These are phyloP conservation scores for Kodamaea derodonti DNA, from an alignment of 1,139 yeast genomes.

Conservation along the genomic window DNA sequence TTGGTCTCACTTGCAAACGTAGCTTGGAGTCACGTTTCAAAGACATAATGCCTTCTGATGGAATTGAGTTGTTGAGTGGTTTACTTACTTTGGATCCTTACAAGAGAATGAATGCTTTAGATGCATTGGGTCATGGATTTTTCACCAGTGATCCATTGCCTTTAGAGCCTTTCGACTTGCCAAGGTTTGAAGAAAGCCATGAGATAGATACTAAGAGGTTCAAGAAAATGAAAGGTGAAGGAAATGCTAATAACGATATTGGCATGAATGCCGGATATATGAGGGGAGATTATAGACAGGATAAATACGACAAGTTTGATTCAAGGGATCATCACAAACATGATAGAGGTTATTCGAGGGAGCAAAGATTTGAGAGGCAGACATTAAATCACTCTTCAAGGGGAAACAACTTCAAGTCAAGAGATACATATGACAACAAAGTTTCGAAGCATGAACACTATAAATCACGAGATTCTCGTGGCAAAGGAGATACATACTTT, in stretches of 20 bases:
- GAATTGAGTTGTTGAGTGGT: slow-evolving; percentile 46
- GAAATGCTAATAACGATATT: no score
- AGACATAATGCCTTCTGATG: slow-evolving; percentile 29
- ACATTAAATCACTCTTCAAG: no score
- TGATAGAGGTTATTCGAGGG: no score
- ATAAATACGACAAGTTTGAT: not conserved
- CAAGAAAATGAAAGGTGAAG: slow-evolving; percentile 29
- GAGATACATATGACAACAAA: no score
- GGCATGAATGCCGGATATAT: no score
- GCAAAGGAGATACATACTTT: no score
- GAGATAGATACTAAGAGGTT: slow-evolving; percentile 75
- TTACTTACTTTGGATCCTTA: slow-evolving; percentile 65
- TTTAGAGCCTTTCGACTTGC: slow-evolving; percentile 50
- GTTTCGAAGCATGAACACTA: no score
- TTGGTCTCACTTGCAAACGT: slow-evolving; percentile 49
- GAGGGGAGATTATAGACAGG: not conserved
- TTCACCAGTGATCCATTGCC: slow-evolving; percentile 67
- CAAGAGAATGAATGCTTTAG: slow-evolving; percentile 70
- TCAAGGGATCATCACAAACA: no score
- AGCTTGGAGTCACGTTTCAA: slow-evolving; percentile 46
- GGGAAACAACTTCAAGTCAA: no score
- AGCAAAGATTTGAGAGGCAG: no score
- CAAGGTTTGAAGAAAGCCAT: slow-evolving; percentile 79
- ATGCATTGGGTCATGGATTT: slow-evolving; percentile 69
- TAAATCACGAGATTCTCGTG: no score